These are phyloP conservation scores for Gymnopilus dilepis DNA, from an alignment of 768 basidiomycete species.

Conservation along the genomic window DNA sequence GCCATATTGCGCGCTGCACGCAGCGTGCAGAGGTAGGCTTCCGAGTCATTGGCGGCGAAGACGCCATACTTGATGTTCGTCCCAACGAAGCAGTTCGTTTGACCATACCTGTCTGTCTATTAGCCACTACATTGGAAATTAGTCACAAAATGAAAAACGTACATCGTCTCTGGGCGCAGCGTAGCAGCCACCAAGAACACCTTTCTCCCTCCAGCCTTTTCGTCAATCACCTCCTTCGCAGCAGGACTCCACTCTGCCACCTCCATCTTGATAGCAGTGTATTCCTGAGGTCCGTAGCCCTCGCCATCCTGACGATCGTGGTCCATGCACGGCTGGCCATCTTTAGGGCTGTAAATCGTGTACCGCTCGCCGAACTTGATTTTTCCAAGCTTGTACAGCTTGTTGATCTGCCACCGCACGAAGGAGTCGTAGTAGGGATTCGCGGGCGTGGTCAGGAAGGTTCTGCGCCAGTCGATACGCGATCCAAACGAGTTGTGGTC, in stretches of 20 bases:
- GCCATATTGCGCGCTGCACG: conserved; percentile 98
- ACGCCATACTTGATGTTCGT: conserved; percentile 90
- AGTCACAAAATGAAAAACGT: conserved; percentile 44
- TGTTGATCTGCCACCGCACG: conserved; percentile 98
- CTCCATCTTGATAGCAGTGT: conserved; percentile 94
- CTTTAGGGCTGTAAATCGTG: conserved; percentile 98
- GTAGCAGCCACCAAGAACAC: conserved; percentile 96
- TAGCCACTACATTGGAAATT: conserved; percentile 13
- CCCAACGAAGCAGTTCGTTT: conserved; percentile 98
- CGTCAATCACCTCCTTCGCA: conserved; percentile 66
- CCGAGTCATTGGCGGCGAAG: conserved; percentile 84
- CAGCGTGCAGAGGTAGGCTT: conserved; percentile 87
- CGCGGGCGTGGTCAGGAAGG: conserved; percentile 91
- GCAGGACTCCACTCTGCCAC: conserved; percentile 82
- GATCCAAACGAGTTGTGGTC: conserved; percentile 92
- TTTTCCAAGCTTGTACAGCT: conserved; percentile 82
- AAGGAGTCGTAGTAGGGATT: conserved; percentile 99
- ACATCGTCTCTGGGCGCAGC: conserved; percentile 96
- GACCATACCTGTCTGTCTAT: conserved; percentile 76
- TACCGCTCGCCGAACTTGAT: conserved; percentile 99
- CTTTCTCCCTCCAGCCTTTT: conserved; percentile 76
- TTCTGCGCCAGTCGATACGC: conserved; percentile 95
- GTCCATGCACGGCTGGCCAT: conserved; percentile 99
- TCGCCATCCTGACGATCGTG: conserved; percentile 97
- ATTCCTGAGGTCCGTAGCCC: conserved; percentile 93